Percentiles rank a stretch among this genome's conserved stretches.
Evolutionary conservation across 192 early-diverging fungal species (phyloP).

Genomic region (Irineochytrium annulatum): DNA sequence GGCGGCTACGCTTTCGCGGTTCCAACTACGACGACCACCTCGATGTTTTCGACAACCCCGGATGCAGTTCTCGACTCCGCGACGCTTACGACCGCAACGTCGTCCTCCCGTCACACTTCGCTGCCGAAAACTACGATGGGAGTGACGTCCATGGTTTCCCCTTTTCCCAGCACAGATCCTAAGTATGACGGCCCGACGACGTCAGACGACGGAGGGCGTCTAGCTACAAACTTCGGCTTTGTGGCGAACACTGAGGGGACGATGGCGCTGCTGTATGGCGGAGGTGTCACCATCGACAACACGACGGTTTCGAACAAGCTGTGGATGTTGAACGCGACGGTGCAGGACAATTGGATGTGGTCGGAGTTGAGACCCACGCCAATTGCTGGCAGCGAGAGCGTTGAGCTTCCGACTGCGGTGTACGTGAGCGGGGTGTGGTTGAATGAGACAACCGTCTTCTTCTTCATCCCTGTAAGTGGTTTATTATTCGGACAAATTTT

Average conservation of each 20-base stretch:
- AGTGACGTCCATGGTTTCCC: neutral
- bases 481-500: too few relatives aligned
- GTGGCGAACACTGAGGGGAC: neutral
- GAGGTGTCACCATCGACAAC: neutral
- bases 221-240: neutral
- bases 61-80: neutral
- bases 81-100: neutral
- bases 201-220: neutral
- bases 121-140: too few relatives aligned
- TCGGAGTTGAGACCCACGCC: neutral
- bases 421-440: too few relatives aligned
- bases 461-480: too few relatives aligned
- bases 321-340: slow-evolving; percentile 1
- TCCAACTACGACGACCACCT: neutral
- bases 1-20: neutral
- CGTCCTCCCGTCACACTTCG: neutral
- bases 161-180: neutral
- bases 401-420: too few relatives aligned
- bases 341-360: neutral
- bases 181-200: neutral
- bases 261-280: neutral
- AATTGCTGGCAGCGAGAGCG: too few relatives aligned
- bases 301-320: neutral
- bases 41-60: neutral
- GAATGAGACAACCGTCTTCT: too few relatives aligned